These are phyloP conservation scores for Leccinum uliginosum DNA, from an alignment of 768 basidiomycete genomes.

Conservation along the genomic window DNA sequence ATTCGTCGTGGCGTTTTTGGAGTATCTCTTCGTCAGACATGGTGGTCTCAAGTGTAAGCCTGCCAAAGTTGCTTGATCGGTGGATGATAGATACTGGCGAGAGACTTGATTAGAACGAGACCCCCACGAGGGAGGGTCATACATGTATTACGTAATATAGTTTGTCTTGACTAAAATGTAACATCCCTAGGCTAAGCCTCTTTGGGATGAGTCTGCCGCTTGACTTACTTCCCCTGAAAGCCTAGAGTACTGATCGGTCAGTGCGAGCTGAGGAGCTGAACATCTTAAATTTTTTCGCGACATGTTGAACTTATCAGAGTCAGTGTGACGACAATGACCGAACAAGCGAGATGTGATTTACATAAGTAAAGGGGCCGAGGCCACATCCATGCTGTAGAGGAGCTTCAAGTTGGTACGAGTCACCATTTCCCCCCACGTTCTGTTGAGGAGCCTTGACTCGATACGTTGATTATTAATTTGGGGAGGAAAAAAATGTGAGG, in stretches of 20 bases:
- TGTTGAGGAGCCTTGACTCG: neutral
- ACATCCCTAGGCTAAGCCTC: neutral
- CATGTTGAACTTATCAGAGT: neutral
- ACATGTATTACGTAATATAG: conserved; percentile 15
- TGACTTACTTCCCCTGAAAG: conserved; percentile 1
- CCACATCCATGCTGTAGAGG: neutral
- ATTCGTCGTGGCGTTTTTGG: conserved; percentile 61
- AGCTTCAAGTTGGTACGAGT: neutral
- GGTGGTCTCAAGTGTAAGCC: conserved; percentile 5
- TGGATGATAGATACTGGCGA: conserved; percentile 1
- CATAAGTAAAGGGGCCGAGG: neutral
- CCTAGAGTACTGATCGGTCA: neutral
- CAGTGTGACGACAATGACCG: neutral
- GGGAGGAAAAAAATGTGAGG: conserved; percentile 13
- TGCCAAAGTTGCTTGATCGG: conserved; percentile 10
- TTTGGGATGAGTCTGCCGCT: neutral
- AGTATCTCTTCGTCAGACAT: conserved; percentile 72
- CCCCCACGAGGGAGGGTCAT: conserved; percentile 5
- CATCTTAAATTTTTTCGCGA: neutral
- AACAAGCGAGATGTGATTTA: neutral
- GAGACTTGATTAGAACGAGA: conserved; percentile 15
- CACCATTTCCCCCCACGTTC: neutral
- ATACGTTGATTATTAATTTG: neutral
- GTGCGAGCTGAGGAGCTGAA: too few relatives aligned
- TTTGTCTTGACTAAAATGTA: neutral